Evolutionary conservation across 2,329 filamentous ascomycete genomes (phyloP).

Genomic region (Pseudocercospora eumusae): DNA sequence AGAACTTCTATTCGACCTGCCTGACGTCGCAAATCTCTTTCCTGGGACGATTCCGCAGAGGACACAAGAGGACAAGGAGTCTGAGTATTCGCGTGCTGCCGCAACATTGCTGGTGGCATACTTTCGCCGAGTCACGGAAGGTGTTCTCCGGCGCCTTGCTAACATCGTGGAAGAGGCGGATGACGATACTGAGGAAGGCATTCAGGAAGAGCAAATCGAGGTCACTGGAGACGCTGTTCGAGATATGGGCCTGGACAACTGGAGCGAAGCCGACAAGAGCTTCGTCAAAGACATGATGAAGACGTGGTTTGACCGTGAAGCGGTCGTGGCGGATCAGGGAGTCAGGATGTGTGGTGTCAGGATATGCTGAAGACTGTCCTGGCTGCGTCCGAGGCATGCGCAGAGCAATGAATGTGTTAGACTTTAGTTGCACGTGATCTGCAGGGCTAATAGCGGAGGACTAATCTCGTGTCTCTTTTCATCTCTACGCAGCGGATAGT

Average conservation of each 20-base stretch:
- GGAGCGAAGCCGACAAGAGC: conserved; percentile 69
- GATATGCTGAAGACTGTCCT: conserved; percentile 29
- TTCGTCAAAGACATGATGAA: conserved; percentile 66
- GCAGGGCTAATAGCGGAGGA: not conserved
- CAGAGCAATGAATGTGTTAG: not conserved
- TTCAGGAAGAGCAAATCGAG: conserved; percentile 42
- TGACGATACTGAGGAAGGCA: conserved; percentile 42
- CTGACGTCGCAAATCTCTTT: conserved; percentile 34
- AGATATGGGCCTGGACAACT: conserved; percentile 74
- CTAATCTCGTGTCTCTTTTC: not conserved
- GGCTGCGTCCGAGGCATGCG: too few relatives aligned
- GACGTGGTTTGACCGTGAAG: conserved; percentile 66
- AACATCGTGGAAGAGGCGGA: conserved; percentile 60
- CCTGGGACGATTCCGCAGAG: conserved; percentile 16
- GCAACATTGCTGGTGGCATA: conserved; percentile 77
- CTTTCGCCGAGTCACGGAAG: conserved; percentile 73
- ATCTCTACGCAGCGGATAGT: conserved; percentile 12
- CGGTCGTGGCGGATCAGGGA: conserved; percentile 73
- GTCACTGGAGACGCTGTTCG: conserved; percentile 67
- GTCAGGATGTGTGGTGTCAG: conserved; percentile 61
- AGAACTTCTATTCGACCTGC: conserved; percentile 47
- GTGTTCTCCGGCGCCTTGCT: conserved; percentile 63
- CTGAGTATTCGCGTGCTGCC: conserved; percentile 34
- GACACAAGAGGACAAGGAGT: conserved; percentile 20
- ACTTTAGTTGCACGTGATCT: not conserved